A percentile compares a stretch with the other conserved stretches of the same genome.
Evolutionary conservation across 2,329 filamentous ascomycete species (phyloP).

Genomic region (Epichloe hybrida): DNA sequence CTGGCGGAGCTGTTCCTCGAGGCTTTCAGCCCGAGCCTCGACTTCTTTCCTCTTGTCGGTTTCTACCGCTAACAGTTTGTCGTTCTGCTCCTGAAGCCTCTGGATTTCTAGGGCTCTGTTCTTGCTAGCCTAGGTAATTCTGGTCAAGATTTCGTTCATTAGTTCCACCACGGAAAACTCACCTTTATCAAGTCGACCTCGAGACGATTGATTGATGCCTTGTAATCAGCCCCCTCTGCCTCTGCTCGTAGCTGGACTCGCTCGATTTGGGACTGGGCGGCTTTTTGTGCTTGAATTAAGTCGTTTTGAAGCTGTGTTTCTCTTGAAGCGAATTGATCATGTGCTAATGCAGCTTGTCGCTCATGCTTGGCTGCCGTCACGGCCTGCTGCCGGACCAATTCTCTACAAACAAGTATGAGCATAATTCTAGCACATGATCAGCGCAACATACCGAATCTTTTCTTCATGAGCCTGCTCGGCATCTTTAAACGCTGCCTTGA

Average conservation of each 20-base stretch:
- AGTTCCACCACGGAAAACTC: constrained; percentile 3
- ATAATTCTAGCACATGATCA: background rate
- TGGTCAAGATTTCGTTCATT: background rate
- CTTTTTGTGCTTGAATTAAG: constrained; percentile 33
- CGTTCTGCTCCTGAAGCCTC: constrained; percentile 29
- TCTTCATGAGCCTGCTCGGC: constrained; percentile 15
- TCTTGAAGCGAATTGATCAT: constrained; percentile 10
- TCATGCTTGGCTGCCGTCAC: constrained; percentile 12
- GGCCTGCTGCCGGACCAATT: constrained; percentile 13
- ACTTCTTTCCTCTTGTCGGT: constrained; percentile 11
- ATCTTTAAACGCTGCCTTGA: constrained; percentile 18
- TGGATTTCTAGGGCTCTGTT: constrained; percentile 47
- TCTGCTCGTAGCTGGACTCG: constrained; percentile 36
- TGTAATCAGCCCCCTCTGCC: constrained; percentile 50
- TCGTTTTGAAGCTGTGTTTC: constrained; percentile 20
- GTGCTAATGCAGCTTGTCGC: constrained; percentile 8
- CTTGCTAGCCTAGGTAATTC: constrained; percentile 39
- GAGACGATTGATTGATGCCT: constrained; percentile 44
- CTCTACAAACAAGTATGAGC: constrained; percentile 2
- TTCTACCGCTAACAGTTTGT: constrained; percentile 26
- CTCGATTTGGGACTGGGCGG: constrained; percentile 34
- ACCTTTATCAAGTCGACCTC: constrained; percentile 51
- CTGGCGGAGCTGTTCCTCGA: constrained; percentile 16
- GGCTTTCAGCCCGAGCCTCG: constrained; percentile 11
- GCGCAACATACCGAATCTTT: constrained; percentile 38